These are phyloP conservation scores for Fraxinus velutina DNA, from an alignment of 305 asterid genomes.

Conservation along the genomic window DNA sequence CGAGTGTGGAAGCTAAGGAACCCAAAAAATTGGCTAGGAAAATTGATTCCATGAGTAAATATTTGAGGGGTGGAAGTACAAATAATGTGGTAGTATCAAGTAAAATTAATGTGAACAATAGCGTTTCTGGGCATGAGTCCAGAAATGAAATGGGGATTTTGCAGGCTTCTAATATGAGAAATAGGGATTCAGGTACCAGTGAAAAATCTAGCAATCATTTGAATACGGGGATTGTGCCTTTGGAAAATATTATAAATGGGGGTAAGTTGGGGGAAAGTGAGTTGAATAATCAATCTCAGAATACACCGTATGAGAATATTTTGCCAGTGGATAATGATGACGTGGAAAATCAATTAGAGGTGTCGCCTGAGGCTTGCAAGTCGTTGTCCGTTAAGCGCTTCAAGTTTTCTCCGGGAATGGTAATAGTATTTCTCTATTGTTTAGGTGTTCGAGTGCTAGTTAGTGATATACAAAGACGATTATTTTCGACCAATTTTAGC, in stretches of 20 bases:
- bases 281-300: conserved; percentile 28
- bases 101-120: conserved; percentile 18
- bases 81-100: conserved; percentile 20
- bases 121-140: conserved; percentile 21
- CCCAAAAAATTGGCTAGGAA: conserved; percentile 14
- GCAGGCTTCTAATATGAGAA: conserved; percentile 8
- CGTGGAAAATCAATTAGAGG: conserved; percentile 47
- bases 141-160: conserved; percentile 17
- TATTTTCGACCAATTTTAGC: neutral
- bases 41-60: conserved; percentile 27
- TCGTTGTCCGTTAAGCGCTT: conserved; percentile 56
- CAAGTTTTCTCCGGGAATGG: conserved; percentile 99
- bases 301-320: conserved; percentile 30
- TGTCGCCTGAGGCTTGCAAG: conserved; percentile 70
- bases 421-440: conserved; percentile 23
- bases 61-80: conserved; percentile 24
- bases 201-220: conserved; percentile 22
- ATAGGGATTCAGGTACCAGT: neutral
- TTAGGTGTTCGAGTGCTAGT: neutral
- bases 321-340: conserved; percentile 33
- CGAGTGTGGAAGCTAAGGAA: conserved; percentile 13
- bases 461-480: neutral
- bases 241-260: conserved; percentile 16
- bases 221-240: conserved; percentile 19
- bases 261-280: conserved; percentile 27